Evolutionary conservation across 768 basidiomycete genomes (phyloP), one percentile per base, ranked within the genome.

Genomic region (Mycena floridula): DNA sequence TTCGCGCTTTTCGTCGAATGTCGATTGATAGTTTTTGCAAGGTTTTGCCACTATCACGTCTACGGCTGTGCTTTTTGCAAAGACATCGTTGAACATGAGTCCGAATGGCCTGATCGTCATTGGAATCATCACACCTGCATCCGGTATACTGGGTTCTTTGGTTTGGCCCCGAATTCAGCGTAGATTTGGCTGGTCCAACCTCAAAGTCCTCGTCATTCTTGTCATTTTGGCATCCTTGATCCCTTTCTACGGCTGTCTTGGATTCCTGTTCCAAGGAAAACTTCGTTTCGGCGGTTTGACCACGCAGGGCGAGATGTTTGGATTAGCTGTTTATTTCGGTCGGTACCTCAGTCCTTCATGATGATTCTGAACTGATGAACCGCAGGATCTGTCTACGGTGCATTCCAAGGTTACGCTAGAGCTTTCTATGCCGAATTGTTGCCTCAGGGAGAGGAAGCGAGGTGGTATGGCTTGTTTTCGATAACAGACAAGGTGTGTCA

Each of bases 1-100:
- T n/a, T n/a, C n/a, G 27, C 25, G 32, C 4, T 15, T 25, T 47
- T 16, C 8, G 20, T 5, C 42, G 13, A 20, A 23, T 11, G 42
- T 21, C n/a, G 15, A 22, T 42, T 21, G 42, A 24, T 25, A 23
- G 39, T 25, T 21, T n/a, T 12, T 4, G 24, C 7, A 28, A 90
- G 89, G 85, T 2, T 93, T 94, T 63, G 89, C 93, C 3, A 96
- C 94, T 0, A 85, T 96, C 37, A 92, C 91, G 0, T 89, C 89
- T 0, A 91, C 90, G 0, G 89, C 95, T 0, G 77, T 97, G 44
- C 76, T 99, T 1, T 97, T 95, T 55, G 93, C 81, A 1, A 96
- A 95, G 59, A 95, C 93, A 1, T 72, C 83, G 1, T 74, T 97
- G 15, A 72, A 82, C 54, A 90, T 99, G 85, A 65, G 76, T 0